These are phyloP conservation scores for Microdochium paspali DNA, from an alignment of 2,329 filamentous ascomycete genomes.

Conservation along the genomic window DNA sequence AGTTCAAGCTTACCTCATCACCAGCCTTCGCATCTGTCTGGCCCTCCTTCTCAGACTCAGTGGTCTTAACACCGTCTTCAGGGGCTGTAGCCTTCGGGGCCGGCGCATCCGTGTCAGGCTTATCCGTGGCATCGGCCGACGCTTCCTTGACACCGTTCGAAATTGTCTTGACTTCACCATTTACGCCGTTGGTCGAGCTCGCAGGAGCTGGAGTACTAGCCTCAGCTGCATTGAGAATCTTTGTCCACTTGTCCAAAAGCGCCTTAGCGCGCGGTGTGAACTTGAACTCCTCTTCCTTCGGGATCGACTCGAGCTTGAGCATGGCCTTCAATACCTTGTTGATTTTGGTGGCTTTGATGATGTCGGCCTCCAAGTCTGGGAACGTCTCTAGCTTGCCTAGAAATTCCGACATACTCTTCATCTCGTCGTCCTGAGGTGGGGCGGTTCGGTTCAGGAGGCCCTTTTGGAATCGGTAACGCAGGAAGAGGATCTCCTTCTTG, in stretches of 20 bases:
- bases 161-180: conserved; percentile 17
- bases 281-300: conserved; percentile 76
- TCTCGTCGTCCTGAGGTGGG: conserved; percentile 77
- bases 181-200: conserved; percentile 39
- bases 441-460: conserved; percentile 80
- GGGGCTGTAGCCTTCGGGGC: conserved; percentile 13
- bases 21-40: conserved; percentile 7
- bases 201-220: conserved; percentile 23
- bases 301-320: conserved; percentile 76
- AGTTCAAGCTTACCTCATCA: conserved; percentile 10
- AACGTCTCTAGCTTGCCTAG: conserved; percentile 72
- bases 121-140: conserved; percentile 21
- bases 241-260: conserved; percentile 84
- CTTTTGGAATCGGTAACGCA: conserved; percentile 91
- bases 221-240: conserved; percentile 58
- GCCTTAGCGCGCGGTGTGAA: conserved; percentile 79
- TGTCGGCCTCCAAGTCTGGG: conserved; percentile 74
- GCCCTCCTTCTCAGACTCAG: conserved; percentile 24
- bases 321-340: conserved; percentile 97
- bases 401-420: conserved; percentile 69
- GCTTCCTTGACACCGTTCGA: conserved; percentile 20
- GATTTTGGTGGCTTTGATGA: conserved; percentile 90
- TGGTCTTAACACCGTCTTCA: conserved; percentile 15
- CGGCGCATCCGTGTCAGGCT: conserved; percentile 15
- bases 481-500: conserved; percentile 76